A percentile compares a stretch with the other conserved stretches of the same genome.
Conservation (phyloP, 1,139 yeast genomes). For the Blastobotrys elegans region DNA sequence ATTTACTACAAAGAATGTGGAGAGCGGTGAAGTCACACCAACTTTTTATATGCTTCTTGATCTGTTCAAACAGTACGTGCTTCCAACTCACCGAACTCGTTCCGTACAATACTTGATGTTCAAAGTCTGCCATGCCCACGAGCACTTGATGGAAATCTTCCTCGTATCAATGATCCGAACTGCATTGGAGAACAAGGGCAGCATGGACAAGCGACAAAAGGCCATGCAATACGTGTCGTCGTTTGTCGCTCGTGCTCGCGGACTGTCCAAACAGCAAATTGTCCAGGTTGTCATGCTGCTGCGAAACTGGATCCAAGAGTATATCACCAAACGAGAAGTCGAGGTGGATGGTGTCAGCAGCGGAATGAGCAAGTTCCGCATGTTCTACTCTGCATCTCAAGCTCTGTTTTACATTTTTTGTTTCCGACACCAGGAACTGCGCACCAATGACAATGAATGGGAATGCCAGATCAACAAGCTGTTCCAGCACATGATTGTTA, state of each 20-base stretch:
- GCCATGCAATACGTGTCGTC: constrained; percentile 91
- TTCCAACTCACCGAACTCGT: constrained; percentile 91
- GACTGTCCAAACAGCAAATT: constrained; percentile 64
- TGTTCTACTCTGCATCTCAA: constrained; percentile 92
- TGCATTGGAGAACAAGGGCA: constrained; percentile 64
- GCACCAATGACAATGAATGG: constrained; percentile 48
- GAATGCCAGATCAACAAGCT: constrained; percentile 79
- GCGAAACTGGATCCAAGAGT: constrained; percentile 77
- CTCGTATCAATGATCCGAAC: constrained; percentile 78
- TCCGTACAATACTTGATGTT: constrained; percentile 84
- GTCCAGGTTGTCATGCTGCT: constrained; percentile 74
- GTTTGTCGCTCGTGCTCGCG: constrained; percentile 82
- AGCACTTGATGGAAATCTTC: constrained; percentile 79
- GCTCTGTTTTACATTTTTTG: constrained; percentile 88
- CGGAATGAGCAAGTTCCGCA: constrained; percentile 55
- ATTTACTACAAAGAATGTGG: constrained; percentile 49
- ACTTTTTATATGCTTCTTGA: constrained; percentile 71
- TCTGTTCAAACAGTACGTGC: constrained; percentile 71
- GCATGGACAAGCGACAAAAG: constrained; percentile 71
- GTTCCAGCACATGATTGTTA: constrained; percentile 78
- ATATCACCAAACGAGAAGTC: constrained; percentile 73
- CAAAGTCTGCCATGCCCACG: constrained; percentile 74
- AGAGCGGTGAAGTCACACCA: constrained; percentile 63
- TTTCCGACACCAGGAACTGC: constrained; percentile 66
- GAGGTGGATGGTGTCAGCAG: constrained; percentile 57